These are phyloP conservation scores for Acanthamoeba lugdunensis DNA, from an alignment of 208 protist species.

Conservation along the genomic window DNA sequence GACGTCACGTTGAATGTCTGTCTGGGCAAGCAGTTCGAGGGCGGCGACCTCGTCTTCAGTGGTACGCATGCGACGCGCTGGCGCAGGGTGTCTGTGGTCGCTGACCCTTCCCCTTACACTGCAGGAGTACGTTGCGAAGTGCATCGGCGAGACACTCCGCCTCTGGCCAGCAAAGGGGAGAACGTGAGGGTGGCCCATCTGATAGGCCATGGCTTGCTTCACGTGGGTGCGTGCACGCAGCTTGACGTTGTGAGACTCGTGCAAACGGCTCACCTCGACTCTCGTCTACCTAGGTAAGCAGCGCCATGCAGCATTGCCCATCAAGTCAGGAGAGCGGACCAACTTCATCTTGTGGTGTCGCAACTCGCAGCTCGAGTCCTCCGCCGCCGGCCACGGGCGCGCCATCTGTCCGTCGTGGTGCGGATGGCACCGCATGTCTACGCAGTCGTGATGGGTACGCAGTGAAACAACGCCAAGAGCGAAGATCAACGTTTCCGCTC, in stretches of 20 bases:
- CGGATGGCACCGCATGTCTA: slow-evolving; percentile 1
- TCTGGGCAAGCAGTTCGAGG: slow-evolving; percentile 75
- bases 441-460: neutral
- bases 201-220: slow-evolving; percentile 4
- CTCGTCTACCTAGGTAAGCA: neutral
- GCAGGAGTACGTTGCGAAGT: neutral
- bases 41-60: slow-evolving; percentile 76
- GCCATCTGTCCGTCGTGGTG: neutral
- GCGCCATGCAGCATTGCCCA: neutral
- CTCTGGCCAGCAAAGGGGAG: neutral
- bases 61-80: slow-evolving; percentile 32
- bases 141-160: neutral
- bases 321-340: neutral
- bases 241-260: neutral
- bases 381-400: neutral
- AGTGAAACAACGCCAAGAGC: neutral
- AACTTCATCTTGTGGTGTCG: slow-evolving; percentile 43
- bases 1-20: slow-evolving; percentile 82
- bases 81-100: neutral
- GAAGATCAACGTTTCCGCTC: neutral
- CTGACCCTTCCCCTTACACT: too few species aligned
- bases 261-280: neutral
- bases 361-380: neutral
- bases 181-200: neutral
- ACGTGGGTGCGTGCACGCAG: neutral